phyloP scores from a whole-genome alignment of 148 eudicot species.

The Dysphania ambrosioides region DNA sequence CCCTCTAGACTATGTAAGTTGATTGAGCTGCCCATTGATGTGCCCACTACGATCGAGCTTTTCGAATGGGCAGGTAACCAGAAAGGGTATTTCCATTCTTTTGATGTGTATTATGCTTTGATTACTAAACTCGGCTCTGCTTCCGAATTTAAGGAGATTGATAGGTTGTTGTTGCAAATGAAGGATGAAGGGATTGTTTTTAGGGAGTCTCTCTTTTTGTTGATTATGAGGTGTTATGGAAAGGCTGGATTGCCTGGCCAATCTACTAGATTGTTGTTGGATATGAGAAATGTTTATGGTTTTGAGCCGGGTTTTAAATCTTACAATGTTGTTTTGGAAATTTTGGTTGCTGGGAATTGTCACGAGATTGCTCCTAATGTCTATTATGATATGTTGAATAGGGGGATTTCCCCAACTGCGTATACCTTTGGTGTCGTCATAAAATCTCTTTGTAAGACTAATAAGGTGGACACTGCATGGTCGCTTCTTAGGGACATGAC shows the following conservation, averaged over 20 bases:
- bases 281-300: constrained; percentile 63
- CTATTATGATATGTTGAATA: constrained; percentile 81
- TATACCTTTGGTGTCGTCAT: constrained; percentile 72
- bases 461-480: constrained; percentile 74
- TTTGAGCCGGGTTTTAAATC: constrained; percentile 65
- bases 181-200: constrained; percentile 67
- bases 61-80: constrained; percentile 74
- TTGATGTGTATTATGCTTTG: constrained; percentile 72
- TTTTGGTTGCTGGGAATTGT: constrained; percentile 71
- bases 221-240: constrained; percentile 72
- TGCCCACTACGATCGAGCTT: constrained; percentile 70
- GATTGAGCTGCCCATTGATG: constrained; percentile 74
- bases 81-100: constrained; percentile 65
- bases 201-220: constrained; percentile 64
- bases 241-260: constrained; percentile 86
- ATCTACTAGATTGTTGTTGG: constrained; percentile 81
- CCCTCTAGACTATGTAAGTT: constrained; percentile 69
- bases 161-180: constrained; percentile 70
- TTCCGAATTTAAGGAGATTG: constrained; percentile 62
- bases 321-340: constrained; percentile 78
- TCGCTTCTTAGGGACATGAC: constrained; percentile 91
- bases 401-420: constrained; percentile 72
- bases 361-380: constrained; percentile 68
- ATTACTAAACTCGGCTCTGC: constrained; percentile 66
- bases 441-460: constrained; percentile 67